Base-by-base conservation (phyloP, 2,329 filamentous ascomycete genomes). In the Blastomyces percursus region DNA sequence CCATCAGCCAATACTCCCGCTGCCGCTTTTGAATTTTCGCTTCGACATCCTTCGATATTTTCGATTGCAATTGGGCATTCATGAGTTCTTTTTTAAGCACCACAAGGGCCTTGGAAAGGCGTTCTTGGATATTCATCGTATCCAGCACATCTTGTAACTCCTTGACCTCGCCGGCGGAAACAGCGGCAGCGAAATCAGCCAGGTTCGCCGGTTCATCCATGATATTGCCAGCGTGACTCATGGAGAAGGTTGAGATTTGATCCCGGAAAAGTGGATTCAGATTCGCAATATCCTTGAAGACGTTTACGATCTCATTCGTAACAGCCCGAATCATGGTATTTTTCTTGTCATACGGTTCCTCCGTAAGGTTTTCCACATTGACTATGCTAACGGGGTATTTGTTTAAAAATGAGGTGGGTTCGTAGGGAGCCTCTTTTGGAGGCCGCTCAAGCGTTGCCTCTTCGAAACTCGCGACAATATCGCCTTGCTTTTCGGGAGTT, bases 11-110 rank as follows among this genome's bases (percentile, higher is more conserved):
- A 78, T 97, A 99, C 73, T 99, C 94, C 60, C 94, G 86, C 74
- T 99, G 94, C 38, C 93, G 87, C 78, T 99, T 97, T 70, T 92
- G 92, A 61, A 99, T 97, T 77, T 96, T 96, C 71, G 85, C 91
- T 75, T 97, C 94, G 21, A 99, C 95, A 72, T 99, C 94, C 77
- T 96, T 96, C 63, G 89, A 91, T 63, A 99, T 97, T 80, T 97
- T 99, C 63, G 90, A 93, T 74, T 96, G 93, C 38, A 99, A 80
- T 73, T 97, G 90, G 0, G 94, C 94, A 69, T 97, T 99, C 89
- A 97, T 96, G 61, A 96, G 84, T 78, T 99, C 94, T 76, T 96
- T 97, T 80, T 99, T 99, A 67, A 99, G 81, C 1, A 97, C 90
- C 52, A 93, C 85, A 2, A 99, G 79, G 0, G 93, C 90, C 76